Percentiles rank a stretch among this genome's conserved stretches.
phyloP scores from a whole-genome alignment of 2,329 filamentous ascomycete genomes.

The Pezicula carpinea region DNA sequence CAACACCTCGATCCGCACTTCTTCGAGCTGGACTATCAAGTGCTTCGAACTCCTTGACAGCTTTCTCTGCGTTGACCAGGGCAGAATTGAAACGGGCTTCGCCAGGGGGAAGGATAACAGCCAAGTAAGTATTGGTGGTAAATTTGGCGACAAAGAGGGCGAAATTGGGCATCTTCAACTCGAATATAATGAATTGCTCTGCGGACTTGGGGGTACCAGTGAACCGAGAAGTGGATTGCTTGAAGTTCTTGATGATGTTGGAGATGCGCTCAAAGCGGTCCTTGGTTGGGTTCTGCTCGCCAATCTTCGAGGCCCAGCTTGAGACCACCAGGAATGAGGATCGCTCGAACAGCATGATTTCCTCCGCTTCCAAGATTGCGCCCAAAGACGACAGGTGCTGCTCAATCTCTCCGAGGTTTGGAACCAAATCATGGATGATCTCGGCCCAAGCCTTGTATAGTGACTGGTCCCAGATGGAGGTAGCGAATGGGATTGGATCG shows the following conservation, averaged over 20 bases:
- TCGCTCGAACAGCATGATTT: slow-evolving; percentile 90
- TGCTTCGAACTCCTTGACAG: slow-evolving; percentile 73
- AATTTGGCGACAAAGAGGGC: slow-evolving; percentile 94
- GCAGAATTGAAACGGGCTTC: slow-evolving; percentile 90
- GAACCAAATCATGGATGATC: slow-evolving; percentile 97
- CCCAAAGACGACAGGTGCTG: slow-evolving; percentile 78
- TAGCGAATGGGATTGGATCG: slow-evolving; percentile 83
- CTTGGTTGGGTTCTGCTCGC: slow-evolving; percentile 76
- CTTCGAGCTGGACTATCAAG: slow-evolving; percentile 47
- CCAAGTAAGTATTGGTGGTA: slow-evolving; percentile 95
- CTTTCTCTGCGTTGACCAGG: slow-evolving; percentile 84
- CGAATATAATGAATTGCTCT: slow-evolving; percentile 76
- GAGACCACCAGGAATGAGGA: slow-evolving; percentile 97
- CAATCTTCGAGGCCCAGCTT: slow-evolving; percentile 73
- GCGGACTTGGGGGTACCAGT: slow-evolving; percentile 76
- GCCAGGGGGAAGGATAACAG: slow-evolving; percentile 84
- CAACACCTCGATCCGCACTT: slow-evolving; percentile 16
- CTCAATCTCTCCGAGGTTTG: slow-evolving; percentile 85
- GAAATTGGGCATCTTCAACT: slow-evolving; percentile 76
- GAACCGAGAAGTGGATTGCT: slow-evolving; percentile 74
- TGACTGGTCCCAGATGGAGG: slow-evolving; percentile 97
- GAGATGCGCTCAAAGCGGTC: slow-evolving; percentile 93
- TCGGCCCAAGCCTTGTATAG: slow-evolving; percentile 98
- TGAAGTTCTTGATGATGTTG: slow-evolving; percentile 98
- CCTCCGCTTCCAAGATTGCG: slow-evolving; percentile 82